phyloP scores from a whole-genome alignment of 768 basidiomycete genomes.

The Mycena belliarum region DNA sequence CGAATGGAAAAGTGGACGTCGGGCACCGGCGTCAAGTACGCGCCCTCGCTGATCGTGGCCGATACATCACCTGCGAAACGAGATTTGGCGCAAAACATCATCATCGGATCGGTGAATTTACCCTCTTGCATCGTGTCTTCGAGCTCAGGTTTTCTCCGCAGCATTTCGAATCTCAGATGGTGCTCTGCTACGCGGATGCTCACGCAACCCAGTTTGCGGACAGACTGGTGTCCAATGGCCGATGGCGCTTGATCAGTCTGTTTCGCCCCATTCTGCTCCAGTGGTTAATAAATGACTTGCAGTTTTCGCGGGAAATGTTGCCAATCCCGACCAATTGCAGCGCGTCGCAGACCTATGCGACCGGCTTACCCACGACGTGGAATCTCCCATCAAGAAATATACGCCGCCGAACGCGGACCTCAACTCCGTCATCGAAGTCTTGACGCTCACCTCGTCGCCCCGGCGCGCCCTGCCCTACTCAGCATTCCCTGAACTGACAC shows the following conservation, averaged over 20 bases:
- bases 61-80: neutral
- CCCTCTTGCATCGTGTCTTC: neutral
- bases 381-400: slow-evolving; percentile 19
- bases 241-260: slow-evolving; percentile 20
- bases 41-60: slow-evolving; percentile 14
- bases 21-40: slow-evolving; percentile 14
- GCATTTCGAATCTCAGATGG: slow-evolving; percentile 23
- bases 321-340: neutral
- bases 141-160: neutral
- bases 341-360: slow-evolving; percentile 15
- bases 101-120: slow-evolving; percentile 16
- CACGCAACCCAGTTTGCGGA: slow-evolving; percentile 16
- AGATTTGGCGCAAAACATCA: slow-evolving; percentile 4
- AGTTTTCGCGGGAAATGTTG: slow-evolving; percentile 19
- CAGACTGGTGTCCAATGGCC: slow-evolving; percentile 14
- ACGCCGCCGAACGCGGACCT: slow-evolving; percentile 8
- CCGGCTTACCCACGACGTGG: neutral
- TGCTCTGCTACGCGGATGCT: slow-evolving; percentile 20
- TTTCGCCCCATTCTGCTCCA: neutral
- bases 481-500: slow-evolving; percentile 13
- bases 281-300: neutral
- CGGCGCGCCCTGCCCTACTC: slow-evolving; percentile 5
- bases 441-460: slow-evolving; percentile 16
- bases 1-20: slow-evolving; percentile 21
- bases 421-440: slow-evolving; percentile 16